Percentiles rank a stretch among this genome's conserved stretches.
phyloP scores from a whole-genome alignment of 495 filamentous ascomycete genomes.

The Astrocystis sublimbata region DNA sequence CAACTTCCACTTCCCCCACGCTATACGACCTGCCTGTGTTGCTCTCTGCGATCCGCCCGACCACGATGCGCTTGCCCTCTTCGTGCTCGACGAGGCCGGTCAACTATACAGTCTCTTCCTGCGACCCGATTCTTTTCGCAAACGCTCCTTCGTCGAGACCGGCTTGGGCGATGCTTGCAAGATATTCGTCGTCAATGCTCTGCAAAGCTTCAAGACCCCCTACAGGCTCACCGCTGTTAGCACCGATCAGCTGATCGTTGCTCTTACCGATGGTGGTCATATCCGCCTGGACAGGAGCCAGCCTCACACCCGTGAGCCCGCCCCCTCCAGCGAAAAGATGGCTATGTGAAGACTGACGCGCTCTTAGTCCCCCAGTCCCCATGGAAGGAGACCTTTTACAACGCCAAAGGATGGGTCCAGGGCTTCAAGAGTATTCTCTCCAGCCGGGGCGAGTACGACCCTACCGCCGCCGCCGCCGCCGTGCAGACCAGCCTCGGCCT shows the following conservation, averaged over 20 bases:
- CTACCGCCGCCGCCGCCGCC: constrained; percentile 30
- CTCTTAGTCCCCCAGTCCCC: constrained; percentile 47
- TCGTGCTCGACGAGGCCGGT: constrained; percentile 74
- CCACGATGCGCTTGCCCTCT: constrained; percentile 75
- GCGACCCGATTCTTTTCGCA: constrained; percentile 77
- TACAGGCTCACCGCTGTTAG: constrained; percentile 77
- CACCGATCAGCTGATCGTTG: constrained; percentile 71
- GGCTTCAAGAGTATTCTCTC: constrained; percentile 69
- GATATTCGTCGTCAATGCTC: constrained; percentile 64
- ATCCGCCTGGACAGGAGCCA: constrained; percentile 67
- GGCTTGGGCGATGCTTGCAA: constrained; percentile 77
- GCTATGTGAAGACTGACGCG: constrained; percentile 11
- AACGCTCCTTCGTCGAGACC: constrained; percentile 64
- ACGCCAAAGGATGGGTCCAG: constrained; percentile 74
- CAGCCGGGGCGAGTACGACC: constrained; percentile 45
- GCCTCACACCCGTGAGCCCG: constrained; percentile 63
- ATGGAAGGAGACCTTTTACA: constrained; percentile 79
- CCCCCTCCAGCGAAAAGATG: too few species aligned
- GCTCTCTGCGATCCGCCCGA: constrained; percentile 78
- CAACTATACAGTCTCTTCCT: constrained; percentile 79
- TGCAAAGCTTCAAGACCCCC: constrained; percentile 70
- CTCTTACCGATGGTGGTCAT: constrained; percentile 80
- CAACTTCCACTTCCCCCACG: constrained; percentile 70
- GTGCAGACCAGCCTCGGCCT: constrained; percentile 55
- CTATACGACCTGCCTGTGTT: constrained; percentile 72